Percentiles rank a stretch among this genome's conserved stretches.
Conservation (phyloP, 805 yeast species). For the Kodamaea lidongshanica region DNA sequence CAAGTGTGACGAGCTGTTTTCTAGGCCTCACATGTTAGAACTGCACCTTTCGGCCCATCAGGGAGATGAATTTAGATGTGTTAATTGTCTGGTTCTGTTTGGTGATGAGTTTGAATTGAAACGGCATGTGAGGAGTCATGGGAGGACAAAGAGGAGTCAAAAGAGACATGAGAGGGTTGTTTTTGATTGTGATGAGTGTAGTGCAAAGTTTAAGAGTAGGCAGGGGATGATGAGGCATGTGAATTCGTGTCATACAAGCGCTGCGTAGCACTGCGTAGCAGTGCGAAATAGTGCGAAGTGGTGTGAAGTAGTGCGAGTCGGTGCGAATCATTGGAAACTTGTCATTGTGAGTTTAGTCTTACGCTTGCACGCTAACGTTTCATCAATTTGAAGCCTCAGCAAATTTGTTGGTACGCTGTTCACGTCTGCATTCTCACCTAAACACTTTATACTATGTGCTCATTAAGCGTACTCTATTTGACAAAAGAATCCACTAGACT, state of each 20-base stretch:
- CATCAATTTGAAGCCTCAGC: no score
- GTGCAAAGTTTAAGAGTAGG: slow-evolving; percentile 3
- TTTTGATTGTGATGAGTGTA: slow-evolving; percentile 1
- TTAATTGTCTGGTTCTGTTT: slow-evolving; percentile 1
- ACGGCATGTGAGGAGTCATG: slow-evolving; percentile 1
- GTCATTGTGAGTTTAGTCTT: no score
- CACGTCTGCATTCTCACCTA: no score
- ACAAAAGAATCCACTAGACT: no score
- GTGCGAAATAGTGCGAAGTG: no score
- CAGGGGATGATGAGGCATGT: slow-evolving; percentile 4
- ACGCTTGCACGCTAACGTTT: no score
- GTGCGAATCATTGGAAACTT: no score
- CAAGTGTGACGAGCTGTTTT: slow-evolving; percentile 2
- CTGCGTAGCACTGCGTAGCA: background rate
- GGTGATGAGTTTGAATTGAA: background rate
- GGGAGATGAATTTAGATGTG: slow-evolving; percentile 1
- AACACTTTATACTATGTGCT: no score
- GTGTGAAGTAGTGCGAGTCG: no score
- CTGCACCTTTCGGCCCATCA: background rate
- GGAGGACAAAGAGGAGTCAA: no score
- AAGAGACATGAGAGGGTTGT: slow-evolving; percentile 1
- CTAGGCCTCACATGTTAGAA: slow-evolving; percentile 3
- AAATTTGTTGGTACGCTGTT: no score
- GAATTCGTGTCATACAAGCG: background rate
- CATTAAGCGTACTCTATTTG: no score